Base-by-base conservation (phyloP, 768 basidiomycete species). In the Lentinula detonsa region DNA sequence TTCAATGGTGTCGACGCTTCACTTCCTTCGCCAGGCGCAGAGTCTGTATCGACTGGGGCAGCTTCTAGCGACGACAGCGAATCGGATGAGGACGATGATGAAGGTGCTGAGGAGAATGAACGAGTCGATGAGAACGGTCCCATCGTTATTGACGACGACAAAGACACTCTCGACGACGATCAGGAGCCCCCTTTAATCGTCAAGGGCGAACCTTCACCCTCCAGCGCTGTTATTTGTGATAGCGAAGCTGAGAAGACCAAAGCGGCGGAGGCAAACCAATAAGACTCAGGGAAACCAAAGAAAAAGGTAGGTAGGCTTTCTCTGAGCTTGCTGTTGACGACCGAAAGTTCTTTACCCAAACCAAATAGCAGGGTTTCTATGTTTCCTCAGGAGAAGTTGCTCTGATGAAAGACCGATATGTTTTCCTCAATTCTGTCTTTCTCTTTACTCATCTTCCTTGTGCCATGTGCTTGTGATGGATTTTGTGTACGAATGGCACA, bases 291-390 rank as follows among this genome's bases (percentile, higher is more conserved):
- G 11, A 35, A 63, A 58, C 65, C 66, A 63, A 39, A 49, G 57
- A 39, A 63, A 65, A 55, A 65, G 67, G 42, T 68, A 68, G 18
- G 59, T 53, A 28, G 28, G 28, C 28, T 28, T 28, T 28, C 28
- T 28, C 93, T 1, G 96, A 98, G 69, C 78, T 96, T 60, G 87
- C 85, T 28, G 76, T 95, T 50, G 95, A 98, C 75, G 87, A 95
- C 69, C 87, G 96, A 4, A 94, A 90, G 2, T 93, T 83, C 74
- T 91, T 95, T 67, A 93, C 90, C 4, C 87, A 93, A 72, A 96
- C 95, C 4, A 93, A 90, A 72, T 93, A 95, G 67, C 86, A 90
- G 61, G 93, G 93, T 1, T 97, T 95, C 77, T 96, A 95, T 68
- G 95, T 98, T 9, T 91, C 89, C 5, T 83, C 83, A 35, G 95